A percentile compares a stretch with the other conserved stretches of the same genome.
These are phyloP conservation scores for Coccinonectria pachysandricola DNA, from an alignment of 2,329 filamentous ascomycete species.

Conservation along the genomic window DNA sequence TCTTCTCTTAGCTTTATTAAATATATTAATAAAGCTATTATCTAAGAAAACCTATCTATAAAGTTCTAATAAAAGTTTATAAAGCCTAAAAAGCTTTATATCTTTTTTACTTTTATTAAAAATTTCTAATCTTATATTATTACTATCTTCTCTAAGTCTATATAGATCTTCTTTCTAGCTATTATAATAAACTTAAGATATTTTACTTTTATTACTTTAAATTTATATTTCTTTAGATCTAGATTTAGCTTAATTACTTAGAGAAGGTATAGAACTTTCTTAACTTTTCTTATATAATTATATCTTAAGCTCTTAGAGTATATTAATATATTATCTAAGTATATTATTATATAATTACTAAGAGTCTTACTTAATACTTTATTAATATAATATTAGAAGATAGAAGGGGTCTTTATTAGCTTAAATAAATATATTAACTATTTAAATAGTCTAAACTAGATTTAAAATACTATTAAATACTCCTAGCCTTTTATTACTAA, in stretches of 20 bases:
- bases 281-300: neutral
- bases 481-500: neutral
- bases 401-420: no score
- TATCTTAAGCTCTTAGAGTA: neutral
- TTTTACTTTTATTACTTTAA: conserved; percentile 2
- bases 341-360: neutral
- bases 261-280: neutral
- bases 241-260: neutral
- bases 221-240: neutral
- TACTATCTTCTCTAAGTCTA: conserved; percentile 3
- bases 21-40: conserved; percentile 1
- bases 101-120: neutral
- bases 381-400: conserved; percentile 1
- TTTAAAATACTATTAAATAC: conserved; percentile 1
- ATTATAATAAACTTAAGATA: conserved; percentile 5
- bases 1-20: no score
- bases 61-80: conserved; percentile 8
- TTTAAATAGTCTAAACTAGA: neutral
- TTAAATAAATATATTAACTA: neutral
- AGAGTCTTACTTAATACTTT: neutral
- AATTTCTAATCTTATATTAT: neutral
- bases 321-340: neutral
- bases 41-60: conserved; percentile 5
- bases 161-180: neutral
- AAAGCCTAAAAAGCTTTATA: conserved; percentile 4